Evolutionary conservation across 2,329 filamentous ascomycete genomes (phyloP), one percentile per base, ranked within the genome.

Genomic region (Pyricularia sp.): DNA sequence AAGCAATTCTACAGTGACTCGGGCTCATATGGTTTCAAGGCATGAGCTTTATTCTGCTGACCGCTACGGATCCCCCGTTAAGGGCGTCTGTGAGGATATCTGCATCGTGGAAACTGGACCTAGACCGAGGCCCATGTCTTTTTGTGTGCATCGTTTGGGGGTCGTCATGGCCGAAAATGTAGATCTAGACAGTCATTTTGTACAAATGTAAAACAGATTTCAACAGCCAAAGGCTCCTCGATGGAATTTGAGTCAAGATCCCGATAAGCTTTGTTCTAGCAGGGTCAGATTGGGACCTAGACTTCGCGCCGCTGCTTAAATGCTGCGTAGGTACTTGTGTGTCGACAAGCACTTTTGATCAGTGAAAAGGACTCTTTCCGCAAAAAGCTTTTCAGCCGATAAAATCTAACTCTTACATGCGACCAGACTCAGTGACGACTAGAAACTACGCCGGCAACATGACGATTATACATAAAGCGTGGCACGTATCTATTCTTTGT

Each of bases 191-290:
- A 17, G n/a, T 17, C 12, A 14, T 25, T 61, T 61, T 61, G 58
- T 61, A 61, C 58, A 61, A 61, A 61, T 61, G 58, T 61, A 61
- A 61, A 61, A 61, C 58, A 61, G 23, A 61, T 61, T 61, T 28
- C 58, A 61, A 12, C 23, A 61, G 23, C 17, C 58, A 61, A 17
- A 42, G 42, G n/a, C 42, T 55, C 6, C 42, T n/a, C 11, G 1
- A n/a, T n/a, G 17, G 5, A 20, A 7, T 55, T 55, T 20, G 17
- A 55, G 20, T 55, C 42, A 55, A 55, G 20, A 55, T 7, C 6
- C 23, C n/a, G 9, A 26, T 14, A 61, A 61, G 23, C n/a, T n/a
- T 14, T 61, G 11, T 61, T 28, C n/a, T 20, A 55, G 9, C 17
- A 55, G n/a, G 42, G 42, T n/a, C 42, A 55, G 42, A n/a, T n/a